Base-by-base conservation (phyloP, 73 alveolate genomes). In the Paraurostyla sp. region DNA sequence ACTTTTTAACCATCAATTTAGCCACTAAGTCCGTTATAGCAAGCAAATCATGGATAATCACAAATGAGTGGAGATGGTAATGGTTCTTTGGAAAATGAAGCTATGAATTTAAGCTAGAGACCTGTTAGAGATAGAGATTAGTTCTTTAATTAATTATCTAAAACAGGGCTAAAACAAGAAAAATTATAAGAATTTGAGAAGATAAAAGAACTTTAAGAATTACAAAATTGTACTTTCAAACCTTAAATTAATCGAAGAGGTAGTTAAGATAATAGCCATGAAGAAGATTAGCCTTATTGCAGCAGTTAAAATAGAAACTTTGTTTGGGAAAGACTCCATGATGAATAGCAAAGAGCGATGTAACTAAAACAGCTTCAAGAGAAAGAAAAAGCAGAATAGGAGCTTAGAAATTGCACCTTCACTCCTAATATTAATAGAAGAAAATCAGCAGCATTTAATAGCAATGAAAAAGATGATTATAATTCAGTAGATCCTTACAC, bases 241-340 rank as follows among this genome's bases (percentile, higher is more conserved):
- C 82, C 82, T 38, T 15, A 65, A 30, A 20, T 65, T 7, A 40
- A 65, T 18, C 42, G 41, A 38, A 65, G 25, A 22, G 3, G 11
- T 38, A 6, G 42, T 9, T 36, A 38, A 32, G 58, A 23, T 20
- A 22, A 40, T 38, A 36, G 25, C 13, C 54, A 65, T 7, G 22
- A 16, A n/a, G 76, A 6, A 59, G 43, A n/a, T 15, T 23, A 59
- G 76, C 4, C 7, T 30, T 6, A 59, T 23, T 29, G 32, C n/a
- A n/a, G n/a, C n/a, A n/a, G n/a, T n/a, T n/a, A n/a, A n/a, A n/a
- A n/a, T n/a, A n/a, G n/a, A n/a, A n/a, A n/a, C n/a, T n/a, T n/a
- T n/a, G 82, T 65, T 2, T 65, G 82, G 82, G 82, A 65, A 11
- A 65, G 58, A 65, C 58, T 65, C 9, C 82, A 65, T 40, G 18